Evolutionary conservation across 2,329 filamentous ascomycete genomes (phyloP), one percentile per base, ranked within the genome.

Genomic region (Thermomyces lanuginosus): DNA sequence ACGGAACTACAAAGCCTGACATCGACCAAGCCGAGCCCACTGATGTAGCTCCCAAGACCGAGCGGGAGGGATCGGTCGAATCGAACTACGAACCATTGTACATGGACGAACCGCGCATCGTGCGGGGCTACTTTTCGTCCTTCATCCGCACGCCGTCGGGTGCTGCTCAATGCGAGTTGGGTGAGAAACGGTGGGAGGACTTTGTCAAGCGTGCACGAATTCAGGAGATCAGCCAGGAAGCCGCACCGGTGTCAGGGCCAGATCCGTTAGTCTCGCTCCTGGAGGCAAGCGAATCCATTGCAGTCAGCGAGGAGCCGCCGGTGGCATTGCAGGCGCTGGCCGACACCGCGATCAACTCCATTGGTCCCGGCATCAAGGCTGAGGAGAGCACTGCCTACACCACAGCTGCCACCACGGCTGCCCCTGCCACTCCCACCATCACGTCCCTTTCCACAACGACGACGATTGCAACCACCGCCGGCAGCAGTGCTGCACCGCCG

Each of bases 171-270:
- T 52, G 47, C 28, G 45, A 51, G 11, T 48, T 46, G 21, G 53
- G 46, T 21, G 34, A 35, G n/a, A 36, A 42, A 22, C 44, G 43
- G 25, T 57, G 53, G 53, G 52, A 55, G 8, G 49, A 56, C 30
- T 56, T 58, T 16, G 37, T 52, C 13, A 49, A 49, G 30, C 46
- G 51, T 10, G 53, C 45, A 19, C 49, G 49, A 35, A 48, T 57
- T 36, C 48, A 49, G 29, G 49, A 52, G 16, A 42, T 55, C 27
- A 38, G 44, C 27, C 38, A 49, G 17, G 39, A 39, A 15, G 38
- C 41, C 15, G 27, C 35, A 5, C 39, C 33, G 16, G 16, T 22
- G 2, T 29, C 39, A 5, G 33, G 37, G 11, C 37, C 29, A 12
- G 39, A 43, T 30, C 34, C 42, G 16, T 32, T 49, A 19, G 32